These are phyloP conservation scores for Venturia pyrina DNA, from an alignment of 2,329 filamentous ascomycete species.

Conservation along the genomic window DNA sequence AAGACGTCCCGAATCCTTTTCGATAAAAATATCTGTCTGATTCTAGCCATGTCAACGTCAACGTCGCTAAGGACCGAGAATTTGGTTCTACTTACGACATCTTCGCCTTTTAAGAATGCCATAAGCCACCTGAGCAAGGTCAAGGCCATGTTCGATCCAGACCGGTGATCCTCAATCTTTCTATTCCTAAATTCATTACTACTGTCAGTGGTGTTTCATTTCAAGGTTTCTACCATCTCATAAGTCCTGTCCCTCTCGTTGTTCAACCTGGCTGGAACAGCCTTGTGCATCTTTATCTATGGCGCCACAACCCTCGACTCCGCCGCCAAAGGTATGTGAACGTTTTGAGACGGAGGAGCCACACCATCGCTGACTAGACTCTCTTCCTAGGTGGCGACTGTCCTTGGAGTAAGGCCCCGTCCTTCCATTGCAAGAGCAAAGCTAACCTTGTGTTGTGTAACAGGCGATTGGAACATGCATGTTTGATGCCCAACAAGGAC, in stretches of 20 bases:
- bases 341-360: background rate
- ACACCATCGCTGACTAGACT: background rate
- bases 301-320: constrained; percentile 4
- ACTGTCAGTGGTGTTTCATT: background rate
- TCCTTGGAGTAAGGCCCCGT: background rate
- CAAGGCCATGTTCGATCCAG: background rate
- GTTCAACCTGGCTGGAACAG: background rate
- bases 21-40: too few species aligned
- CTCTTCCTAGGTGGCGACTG: background rate
- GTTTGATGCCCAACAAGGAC: background rate
- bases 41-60: background rate
- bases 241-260: background rate
- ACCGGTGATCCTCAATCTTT: background rate
- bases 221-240: background rate
- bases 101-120: background rate
- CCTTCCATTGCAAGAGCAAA: background rate
- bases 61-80: background rate
- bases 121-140: background rate
- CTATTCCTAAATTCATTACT: background rate
- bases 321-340: background rate
- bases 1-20: background rate
- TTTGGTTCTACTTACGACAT: background rate
- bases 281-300: background rate
- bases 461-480: constrained; percentile 8
- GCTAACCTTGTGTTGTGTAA: background rate